Conservation (phyloP, 805 yeast genomes). For the Ogataea salicorniae region DNA sequence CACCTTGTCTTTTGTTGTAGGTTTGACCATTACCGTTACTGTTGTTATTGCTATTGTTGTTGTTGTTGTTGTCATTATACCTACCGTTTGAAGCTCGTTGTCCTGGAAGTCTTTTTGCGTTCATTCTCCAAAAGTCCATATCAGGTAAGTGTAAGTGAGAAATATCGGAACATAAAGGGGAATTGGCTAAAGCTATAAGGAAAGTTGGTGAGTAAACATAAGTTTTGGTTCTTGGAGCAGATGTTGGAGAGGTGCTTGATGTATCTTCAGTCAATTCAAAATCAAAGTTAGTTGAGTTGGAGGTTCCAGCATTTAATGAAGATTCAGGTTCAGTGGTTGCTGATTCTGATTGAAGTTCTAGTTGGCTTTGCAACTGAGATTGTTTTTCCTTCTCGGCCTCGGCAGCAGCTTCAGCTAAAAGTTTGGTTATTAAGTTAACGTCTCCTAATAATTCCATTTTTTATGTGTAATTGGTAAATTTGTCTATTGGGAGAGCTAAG, state of each 20-base stretch:
- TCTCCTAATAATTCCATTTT: slow-evolving; percentile 2
- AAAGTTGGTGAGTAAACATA: slow-evolving; percentile 24
- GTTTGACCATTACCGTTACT: slow-evolving; percentile 6
- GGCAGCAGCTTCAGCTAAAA: slow-evolving; percentile 31
- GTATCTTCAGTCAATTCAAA: too few relatives aligned
- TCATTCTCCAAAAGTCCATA: slow-evolving; percentile 44
- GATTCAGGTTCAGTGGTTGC: background rate
- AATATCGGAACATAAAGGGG: slow-evolving; percentile 32
- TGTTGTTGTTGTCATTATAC: slow-evolving; percentile 8
- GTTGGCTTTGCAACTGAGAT: background rate
- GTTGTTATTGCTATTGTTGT: slow-evolving; percentile 9
- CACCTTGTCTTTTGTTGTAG: slow-evolving; percentile 11
- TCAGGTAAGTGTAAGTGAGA: slow-evolving; percentile 39
- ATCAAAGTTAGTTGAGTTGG: background rate
- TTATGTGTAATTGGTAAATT: too few relatives aligned
- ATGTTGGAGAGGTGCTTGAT: background rate
- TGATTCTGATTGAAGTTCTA: too few relatives aligned
- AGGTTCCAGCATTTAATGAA: background rate
- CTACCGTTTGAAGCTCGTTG: slow-evolving; percentile 4
- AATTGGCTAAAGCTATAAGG: slow-evolving; percentile 30
- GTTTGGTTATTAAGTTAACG: slow-evolving; percentile 25
- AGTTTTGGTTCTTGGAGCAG: slow-evolving; percentile 4
- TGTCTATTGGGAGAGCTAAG: too few relatives aligned
- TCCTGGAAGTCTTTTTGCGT: slow-evolving; percentile 7
- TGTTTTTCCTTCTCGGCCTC: slow-evolving; percentile 26